Conservation (phyloP, 371 early-diverging fungal genomes). For the Paramicrosporidium saccamoebae region DNA sequence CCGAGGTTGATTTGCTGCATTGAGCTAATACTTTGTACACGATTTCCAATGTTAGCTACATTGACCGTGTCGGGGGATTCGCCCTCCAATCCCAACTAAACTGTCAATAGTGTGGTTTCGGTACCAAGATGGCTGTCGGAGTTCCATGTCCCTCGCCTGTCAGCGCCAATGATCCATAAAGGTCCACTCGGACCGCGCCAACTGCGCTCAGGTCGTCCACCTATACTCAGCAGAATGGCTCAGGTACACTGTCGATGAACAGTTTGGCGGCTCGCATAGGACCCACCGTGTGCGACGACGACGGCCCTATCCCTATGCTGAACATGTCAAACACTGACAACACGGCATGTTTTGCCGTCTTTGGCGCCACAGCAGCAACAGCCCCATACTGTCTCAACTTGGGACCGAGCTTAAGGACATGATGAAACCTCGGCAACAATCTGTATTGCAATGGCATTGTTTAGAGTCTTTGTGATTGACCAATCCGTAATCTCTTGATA, state of each 20-base stretch:
- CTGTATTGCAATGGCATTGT: no score
- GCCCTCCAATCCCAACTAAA: slow-evolving; percentile 72
- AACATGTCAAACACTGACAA: slow-evolving; percentile 78
- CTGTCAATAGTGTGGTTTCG: no score
- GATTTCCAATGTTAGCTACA: slow-evolving; percentile 28
- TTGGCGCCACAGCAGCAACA: no score
- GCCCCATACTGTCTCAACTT: no score
- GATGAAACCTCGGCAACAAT: no score
- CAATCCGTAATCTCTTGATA: no score
- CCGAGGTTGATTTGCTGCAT: slow-evolving; percentile 28
- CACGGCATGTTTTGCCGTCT: slow-evolving; percentile 71
- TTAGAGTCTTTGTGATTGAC: no score
- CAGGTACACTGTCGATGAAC: slow-evolving; percentile 50
- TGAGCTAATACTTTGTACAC: slow-evolving; percentile 29
- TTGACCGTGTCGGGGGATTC: slow-evolving; percentile 67
- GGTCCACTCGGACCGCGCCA: slow-evolving; percentile 31
- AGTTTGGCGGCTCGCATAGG: slow-evolving; percentile 86
- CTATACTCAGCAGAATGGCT: no score
- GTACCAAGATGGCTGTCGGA: slow-evolving; percentile 48
- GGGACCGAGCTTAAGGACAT: no score
- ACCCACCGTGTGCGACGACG: slow-evolving; percentile 60
- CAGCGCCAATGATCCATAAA: slow-evolving; percentile 70
- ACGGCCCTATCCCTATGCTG: slow-evolving; percentile 77
- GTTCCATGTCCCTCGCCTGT: slow-evolving; percentile 86
- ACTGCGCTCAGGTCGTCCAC: slow-evolving; percentile 29